phyloP scores from a whole-genome alignment of 306 rosid species.

The Canavalia ensiformis region DNA sequence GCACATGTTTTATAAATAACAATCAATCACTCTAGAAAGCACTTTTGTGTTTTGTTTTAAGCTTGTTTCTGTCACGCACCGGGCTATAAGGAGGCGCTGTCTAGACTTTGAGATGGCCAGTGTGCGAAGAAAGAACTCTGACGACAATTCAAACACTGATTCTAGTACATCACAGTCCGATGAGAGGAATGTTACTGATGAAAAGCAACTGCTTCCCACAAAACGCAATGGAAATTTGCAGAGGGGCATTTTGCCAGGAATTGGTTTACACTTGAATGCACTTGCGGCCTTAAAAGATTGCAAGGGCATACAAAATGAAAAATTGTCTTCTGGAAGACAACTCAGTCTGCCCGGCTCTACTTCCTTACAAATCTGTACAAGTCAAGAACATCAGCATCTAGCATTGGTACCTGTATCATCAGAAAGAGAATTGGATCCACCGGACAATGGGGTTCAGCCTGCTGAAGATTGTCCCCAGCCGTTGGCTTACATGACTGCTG shows the following conservation, averaged over 20 bases:
- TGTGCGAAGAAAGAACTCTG: conserved; percentile 63
- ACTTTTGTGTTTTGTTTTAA: conserved; percentile 47
- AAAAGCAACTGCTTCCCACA: conserved; percentile 57
- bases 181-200: conserved; percentile 52
- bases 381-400: conserved; percentile 59
- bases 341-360: conserved; percentile 52
- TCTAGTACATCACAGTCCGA: conserved; percentile 57
- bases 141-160: conserved; percentile 57
- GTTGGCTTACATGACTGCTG: conserved; percentile 57
- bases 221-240: conserved; percentile 58
- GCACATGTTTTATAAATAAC: not conserved
- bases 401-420: conserved; percentile 52
- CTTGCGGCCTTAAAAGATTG: conserved; percentile 70
- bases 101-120: conserved; percentile 83
- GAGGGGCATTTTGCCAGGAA: conserved; percentile 71
- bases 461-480: conserved; percentile 69
- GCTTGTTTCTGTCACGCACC: conserved; percentile 68
- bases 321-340: conserved; percentile 60
- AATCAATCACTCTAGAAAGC: conserved; percentile 13
- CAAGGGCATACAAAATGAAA: conserved; percentile 55
- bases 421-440: conserved; percentile 59
- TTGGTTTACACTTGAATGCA: conserved; percentile 85
- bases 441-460: conserved; percentile 60
- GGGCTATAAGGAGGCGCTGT: conserved; percentile 82
- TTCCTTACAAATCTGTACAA: conserved; percentile 55